Evolutionary conservation across 495 filamentous ascomycete genomes (phyloP).

Genomic region (Bombardia bombarda): DNA sequence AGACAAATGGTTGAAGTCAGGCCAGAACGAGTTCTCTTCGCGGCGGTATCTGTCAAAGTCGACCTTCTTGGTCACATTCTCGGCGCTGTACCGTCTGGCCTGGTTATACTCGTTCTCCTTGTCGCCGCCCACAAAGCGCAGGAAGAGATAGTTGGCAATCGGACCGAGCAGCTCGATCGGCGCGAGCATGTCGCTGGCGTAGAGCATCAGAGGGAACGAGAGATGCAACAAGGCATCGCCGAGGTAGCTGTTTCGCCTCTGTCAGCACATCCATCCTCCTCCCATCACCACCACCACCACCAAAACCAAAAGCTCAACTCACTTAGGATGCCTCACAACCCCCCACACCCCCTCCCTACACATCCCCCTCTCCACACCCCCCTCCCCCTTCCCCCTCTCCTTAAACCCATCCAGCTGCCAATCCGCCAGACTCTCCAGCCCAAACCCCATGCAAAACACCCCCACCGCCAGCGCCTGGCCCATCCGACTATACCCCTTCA

Average conservation of each 20-base stretch:
- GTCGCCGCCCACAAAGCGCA: constrained; percentile 47
- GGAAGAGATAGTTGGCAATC: constrained; percentile 48
- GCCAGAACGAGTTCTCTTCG: constrained; percentile 54
- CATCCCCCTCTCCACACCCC: constrained; percentile 19
- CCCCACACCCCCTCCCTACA: constrained; percentile 51
- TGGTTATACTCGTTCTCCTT: constrained; percentile 45
- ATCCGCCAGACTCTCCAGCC: constrained; percentile 48
- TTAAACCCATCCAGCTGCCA: constrained; percentile 39
- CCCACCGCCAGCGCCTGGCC: constrained; percentile 42
- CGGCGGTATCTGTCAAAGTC: constrained; percentile 40
- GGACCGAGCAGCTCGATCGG: constrained; percentile 47
- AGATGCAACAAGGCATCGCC: constrained; percentile 49
- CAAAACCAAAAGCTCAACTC: constrained; percentile 14
- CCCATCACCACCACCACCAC: not conserved
- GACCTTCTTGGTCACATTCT: constrained; percentile 39
- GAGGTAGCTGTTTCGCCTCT: constrained; percentile 38
- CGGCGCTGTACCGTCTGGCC: constrained; percentile 37
- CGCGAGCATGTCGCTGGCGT: constrained; percentile 41
- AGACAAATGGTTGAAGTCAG: constrained; percentile 31
- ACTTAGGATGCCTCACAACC: constrained; percentile 55
- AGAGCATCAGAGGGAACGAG: constrained; percentile 42
- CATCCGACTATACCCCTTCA: constrained; percentile 11
- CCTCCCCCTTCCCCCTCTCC: constrained; percentile 15
- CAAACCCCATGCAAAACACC: constrained; percentile 45
- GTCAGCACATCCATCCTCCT: constrained; percentile 1